phyloP scores from a whole-genome alignment of 345 rosid genomes.

The Eucalyptus cladocalyx region DNA sequence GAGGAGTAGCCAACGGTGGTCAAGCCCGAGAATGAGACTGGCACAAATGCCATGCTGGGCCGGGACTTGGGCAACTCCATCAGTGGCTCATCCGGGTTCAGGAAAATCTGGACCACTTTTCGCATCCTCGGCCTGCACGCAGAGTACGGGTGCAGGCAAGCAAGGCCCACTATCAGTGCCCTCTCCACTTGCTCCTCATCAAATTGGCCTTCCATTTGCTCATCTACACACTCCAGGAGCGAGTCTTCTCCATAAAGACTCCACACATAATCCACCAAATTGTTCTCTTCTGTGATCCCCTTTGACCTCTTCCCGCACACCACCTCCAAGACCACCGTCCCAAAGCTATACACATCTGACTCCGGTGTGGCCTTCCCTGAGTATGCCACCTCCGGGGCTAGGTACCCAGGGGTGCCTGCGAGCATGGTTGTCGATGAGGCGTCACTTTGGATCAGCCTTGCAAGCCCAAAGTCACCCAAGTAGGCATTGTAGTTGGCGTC shows the following conservation, averaged over 20 bases:
- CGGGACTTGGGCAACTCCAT: conserved; percentile 14
- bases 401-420: conserved; percentile 30
- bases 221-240: conserved; percentile 7
- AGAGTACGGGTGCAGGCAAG: conserved; percentile 15
- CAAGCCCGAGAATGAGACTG: conserved; percentile 1
- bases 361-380: conserved; percentile 17
- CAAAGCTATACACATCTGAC: conserved; percentile 19
- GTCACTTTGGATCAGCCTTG: conserved; percentile 13
- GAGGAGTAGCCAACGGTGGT: not conserved
- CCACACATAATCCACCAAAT: conserved; percentile 23
- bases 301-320: conserved; percentile 16
- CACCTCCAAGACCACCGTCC: conserved; percentile 22
- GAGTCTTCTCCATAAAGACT: not conserved
- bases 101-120: conserved; percentile 21
- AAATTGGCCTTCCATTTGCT: not conserved
- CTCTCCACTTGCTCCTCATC: conserved; percentile 13
- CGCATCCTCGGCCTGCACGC: conserved; percentile 12
- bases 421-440: conserved; percentile 19
- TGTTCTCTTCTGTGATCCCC: conserved; percentile 15
- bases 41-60: conserved; percentile 2
- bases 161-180: conserved; percentile 8
- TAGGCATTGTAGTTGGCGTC: conserved; percentile 18
- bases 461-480: conserved; percentile 23
- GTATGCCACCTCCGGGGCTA: conserved; percentile 18
- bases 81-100: conserved; percentile 14